Base-by-base conservation (phyloP, 2,329 filamentous ascomycete genomes). In the Botrytis deweyae region DNA sequence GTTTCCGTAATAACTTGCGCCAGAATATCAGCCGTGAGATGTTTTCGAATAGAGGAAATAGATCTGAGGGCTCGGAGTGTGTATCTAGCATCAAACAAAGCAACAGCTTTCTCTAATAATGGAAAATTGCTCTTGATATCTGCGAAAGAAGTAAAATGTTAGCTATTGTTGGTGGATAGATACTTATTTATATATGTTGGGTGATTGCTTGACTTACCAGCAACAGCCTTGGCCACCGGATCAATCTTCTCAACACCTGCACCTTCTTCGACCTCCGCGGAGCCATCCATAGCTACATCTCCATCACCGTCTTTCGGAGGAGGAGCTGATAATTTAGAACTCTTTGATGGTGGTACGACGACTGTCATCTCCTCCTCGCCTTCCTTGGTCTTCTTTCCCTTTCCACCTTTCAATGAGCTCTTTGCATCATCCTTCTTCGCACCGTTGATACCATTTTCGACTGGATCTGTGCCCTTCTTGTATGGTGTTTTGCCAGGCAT, bases 51-150 rank as follows among this genome's bases (percentile, higher is more conserved):
- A 72, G 94, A 95, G 59, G 96, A 97, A 85, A 98, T 97, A 79
- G 95, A 97, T 80, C 96, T 92, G 77, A 99, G 89, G 76, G 96
- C 96, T 81, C 96, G 90, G 77, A 99, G 92, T 73, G 95, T 94
- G 85, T 98, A 99, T 86, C 96, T 91, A 74, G 95, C 90, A 84
- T 99, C 96, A 83, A 98, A 99, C 80, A 97, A 90, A 77, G 91
- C 88, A 77, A 99, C 95, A 78, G 95, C 96, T 80, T 94, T 92
- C 81, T 98, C 95, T 81, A 99, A 88, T 77, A 99, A 88, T 70
- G 90, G 89, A 82, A 98, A 98, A 85, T 97, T 98, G 87, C 89
- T 91, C 85, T 95, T 96, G 85, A 99, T 97, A 83, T 98, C 96
- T 98, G 81, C 58, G 73, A 74, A 68, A 40, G 76, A 44, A 52